Percentiles rank a stretch among this genome's conserved stretches.
phyloP scores from a whole-genome alignment of 306 rosid species.

The Castanea sativa region DNA sequence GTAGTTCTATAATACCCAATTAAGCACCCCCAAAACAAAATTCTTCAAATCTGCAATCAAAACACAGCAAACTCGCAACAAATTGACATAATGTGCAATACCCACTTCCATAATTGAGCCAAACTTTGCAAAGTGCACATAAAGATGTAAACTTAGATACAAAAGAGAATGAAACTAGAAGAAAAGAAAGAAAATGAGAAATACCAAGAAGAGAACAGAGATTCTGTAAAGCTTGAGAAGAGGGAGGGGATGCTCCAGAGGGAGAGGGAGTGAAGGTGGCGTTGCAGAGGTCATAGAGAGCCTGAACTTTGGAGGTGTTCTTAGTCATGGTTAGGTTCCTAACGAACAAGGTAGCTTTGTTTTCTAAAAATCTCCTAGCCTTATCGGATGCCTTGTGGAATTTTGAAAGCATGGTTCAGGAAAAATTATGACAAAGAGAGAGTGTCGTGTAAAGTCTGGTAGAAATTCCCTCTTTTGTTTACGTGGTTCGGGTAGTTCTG shows the following conservation, averaged over 20 bases:
- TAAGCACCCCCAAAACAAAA: not conserved
- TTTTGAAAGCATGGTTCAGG: conserved; percentile 27
- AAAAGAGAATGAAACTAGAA: not conserved
- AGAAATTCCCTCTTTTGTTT: not conserved
- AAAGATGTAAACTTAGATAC: not conserved
- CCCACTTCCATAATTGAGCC: conserved; percentile 6
- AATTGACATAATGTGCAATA: not conserved
- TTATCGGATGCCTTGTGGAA: conserved; percentile 41
- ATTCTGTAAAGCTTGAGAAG: conserved; percentile 46
- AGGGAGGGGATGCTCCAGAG: conserved; percentile 34
- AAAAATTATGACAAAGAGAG: not conserved
- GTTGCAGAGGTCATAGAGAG: conserved; percentile 68
- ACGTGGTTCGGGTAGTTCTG: too few relatives aligned
- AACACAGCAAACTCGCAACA: not conserved
- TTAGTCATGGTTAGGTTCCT: conserved; percentile 48
- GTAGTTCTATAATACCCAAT: not conserved
- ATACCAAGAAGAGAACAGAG: conserved; percentile 74
- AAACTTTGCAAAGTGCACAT: not conserved
- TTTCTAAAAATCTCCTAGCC: conserved; percentile 28
- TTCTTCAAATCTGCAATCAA: conserved; percentile 1
- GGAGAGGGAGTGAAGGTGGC: conserved; percentile 46
- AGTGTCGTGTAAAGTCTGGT: not conserved
- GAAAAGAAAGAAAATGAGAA: conserved; percentile 2
- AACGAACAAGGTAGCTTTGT: conserved; percentile 29
- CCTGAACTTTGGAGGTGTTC: conserved; percentile 59